Conservation (phyloP, 768 basidiomycete species). For the Leccinum longicurvipes region DNA sequence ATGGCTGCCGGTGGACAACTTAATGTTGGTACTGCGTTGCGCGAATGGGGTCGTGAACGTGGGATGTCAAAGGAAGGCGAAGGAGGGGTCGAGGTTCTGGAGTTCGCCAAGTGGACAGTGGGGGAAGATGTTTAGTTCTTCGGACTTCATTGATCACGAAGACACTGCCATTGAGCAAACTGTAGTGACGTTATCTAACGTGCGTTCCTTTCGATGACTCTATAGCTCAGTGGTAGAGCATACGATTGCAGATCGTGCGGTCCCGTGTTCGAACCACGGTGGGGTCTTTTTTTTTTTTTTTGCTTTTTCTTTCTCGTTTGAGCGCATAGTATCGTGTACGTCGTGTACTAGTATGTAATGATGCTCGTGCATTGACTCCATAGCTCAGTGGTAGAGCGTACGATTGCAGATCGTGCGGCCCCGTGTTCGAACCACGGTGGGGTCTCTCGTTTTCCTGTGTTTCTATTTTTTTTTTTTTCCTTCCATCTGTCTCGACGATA, state of each 20-base stretch:
- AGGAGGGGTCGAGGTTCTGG: conserved; percentile 37
- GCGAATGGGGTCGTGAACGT: conserved; percentile 51
- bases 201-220: neutral
- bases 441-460: conserved; percentile 24
- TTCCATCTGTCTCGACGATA: no score
- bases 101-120: conserved; percentile 65
- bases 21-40: conserved; percentile 36
- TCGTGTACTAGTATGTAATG: no score
- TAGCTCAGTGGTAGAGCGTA: conserved; percentile 54
- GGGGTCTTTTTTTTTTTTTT: conserved; percentile 36
- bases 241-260: conserved; percentile 57
- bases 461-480: neutral
- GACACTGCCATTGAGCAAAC: neutral
- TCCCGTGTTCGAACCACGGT: conserved; percentile 59
- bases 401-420: conserved; percentile 59
- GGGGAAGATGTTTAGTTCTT: conserved; percentile 37
- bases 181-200: neutral
- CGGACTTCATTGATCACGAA: neutral
- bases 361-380: conserved; percentile 16
- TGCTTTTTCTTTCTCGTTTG: neutral
- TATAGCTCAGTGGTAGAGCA: conserved; percentile 55
- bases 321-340: no score
- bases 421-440: conserved; percentile 58
- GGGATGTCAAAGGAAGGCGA: conserved; percentile 38
- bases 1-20: conserved; percentile 65